Conservation (phyloP, 768 basidiomycete genomes). For the Lactarius hengduanensis region DNA sequence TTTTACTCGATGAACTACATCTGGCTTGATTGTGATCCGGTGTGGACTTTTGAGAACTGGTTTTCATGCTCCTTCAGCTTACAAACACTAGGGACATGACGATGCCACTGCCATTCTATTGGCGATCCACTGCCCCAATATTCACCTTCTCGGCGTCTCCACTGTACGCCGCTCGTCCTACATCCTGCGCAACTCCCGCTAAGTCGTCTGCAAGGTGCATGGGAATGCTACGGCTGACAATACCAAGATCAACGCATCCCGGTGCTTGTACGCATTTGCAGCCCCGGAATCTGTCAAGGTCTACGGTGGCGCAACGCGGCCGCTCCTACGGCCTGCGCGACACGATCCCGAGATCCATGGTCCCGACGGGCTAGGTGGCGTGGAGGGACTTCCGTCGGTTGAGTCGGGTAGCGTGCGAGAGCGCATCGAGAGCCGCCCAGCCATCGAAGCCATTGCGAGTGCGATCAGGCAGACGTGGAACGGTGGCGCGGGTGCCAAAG, state of each 20-base stretch:
- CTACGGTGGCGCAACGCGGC: constrained; percentile 67
- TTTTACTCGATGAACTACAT: constrained; percentile 32
- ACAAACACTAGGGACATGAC: constrained; percentile 68
- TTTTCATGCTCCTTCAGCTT: not conserved
- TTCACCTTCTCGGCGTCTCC: constrained; percentile 78
- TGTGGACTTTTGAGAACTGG: constrained; percentile 22
- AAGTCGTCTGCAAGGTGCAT: constrained; percentile 54
- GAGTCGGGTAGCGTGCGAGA: constrained; percentile 50
- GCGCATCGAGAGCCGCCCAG: constrained; percentile 51
- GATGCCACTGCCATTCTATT: constrained; percentile 84
- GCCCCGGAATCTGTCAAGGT: constrained; percentile 58
- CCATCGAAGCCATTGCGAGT: constrained; percentile 67
- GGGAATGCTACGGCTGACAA: constrained; percentile 68
- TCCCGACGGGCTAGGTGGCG: constrained; percentile 77
- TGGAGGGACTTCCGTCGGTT: constrained; percentile 64
- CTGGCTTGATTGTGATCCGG: constrained; percentile 41
- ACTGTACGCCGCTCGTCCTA: constrained; percentile 50
- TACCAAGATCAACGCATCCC: constrained; percentile 71
- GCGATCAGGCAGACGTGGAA: constrained; percentile 57
- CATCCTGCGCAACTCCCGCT: constrained; percentile 1
- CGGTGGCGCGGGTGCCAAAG: constrained; percentile 55
- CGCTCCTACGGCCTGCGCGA: constrained; percentile 59
- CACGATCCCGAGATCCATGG: constrained; percentile 83
- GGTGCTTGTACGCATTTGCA: constrained; percentile 73
- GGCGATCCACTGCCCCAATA: constrained; percentile 61